phyloP scores from a whole-genome alignment of 2,329 filamentous ascomycete genomes.

The Alternaria ethzedia region DNA sequence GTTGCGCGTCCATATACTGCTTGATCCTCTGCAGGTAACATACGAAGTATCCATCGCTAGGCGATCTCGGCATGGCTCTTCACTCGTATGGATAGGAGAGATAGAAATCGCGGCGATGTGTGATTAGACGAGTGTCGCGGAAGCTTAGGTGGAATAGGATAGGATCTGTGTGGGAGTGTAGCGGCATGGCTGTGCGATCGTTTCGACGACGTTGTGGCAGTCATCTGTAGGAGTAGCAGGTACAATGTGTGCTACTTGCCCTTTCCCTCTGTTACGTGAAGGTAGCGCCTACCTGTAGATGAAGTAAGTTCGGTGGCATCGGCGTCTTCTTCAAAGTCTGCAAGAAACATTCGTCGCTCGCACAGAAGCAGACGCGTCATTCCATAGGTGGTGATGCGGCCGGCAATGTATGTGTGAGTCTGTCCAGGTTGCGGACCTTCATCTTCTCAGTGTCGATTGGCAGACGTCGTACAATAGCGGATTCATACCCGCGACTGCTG shows the following conservation, averaged over 20 bases:
- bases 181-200: neutral
- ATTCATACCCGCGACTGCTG: neutral
- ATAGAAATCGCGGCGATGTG: too few relatives aligned
- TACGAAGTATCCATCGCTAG: neutral
- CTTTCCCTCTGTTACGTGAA: neutral
- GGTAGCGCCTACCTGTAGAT: neutral
- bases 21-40: neutral
- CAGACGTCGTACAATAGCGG: neutral
- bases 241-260: neutral
- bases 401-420: neutral
- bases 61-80: neutral
- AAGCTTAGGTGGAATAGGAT: neutral
- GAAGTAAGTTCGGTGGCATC: neutral
- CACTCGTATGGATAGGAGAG: neutral
- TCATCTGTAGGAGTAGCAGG: neutral
- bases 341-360: neutral
- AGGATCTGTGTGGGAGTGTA: neutral
- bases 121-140: neutral
- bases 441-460: neutral
- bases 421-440: neutral
- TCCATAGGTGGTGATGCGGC: neutral
- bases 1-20: neutral
- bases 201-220: neutral
- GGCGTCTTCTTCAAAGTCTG: neutral
- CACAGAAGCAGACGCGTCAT: neutral